phyloP scores from a whole-genome alignment of 495 filamentous ascomycete genomes.

The Hypoxylon rickii region DNA sequence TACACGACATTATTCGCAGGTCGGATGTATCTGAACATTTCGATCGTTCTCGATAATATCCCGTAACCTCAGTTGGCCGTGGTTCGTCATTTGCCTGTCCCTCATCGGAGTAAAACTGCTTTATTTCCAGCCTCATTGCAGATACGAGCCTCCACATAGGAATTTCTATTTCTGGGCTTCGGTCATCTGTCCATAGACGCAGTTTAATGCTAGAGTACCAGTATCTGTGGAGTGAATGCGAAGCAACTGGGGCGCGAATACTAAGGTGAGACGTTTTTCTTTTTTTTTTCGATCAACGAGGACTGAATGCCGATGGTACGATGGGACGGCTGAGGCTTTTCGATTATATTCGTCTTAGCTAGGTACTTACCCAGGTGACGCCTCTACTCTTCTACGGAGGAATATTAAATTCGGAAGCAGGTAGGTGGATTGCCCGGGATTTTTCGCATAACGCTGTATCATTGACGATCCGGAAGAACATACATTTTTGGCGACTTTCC shows the following conservation, averaged over 20 bases:
- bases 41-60: slow-evolving; percentile 5
- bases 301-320: too few relatives aligned
- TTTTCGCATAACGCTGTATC: slow-evolving; percentile 23
- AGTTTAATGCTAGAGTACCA: not conserved
- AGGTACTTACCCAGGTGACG: too few relatives aligned
- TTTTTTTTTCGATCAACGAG: too few relatives aligned
- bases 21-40: not conserved
- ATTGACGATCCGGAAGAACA: slow-evolving; percentile 20
- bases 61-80: not conserved
- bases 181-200: not conserved
- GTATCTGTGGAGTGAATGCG: slow-evolving; percentile 4
- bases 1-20: slow-evolving; percentile 16
- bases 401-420: slow-evolving; percentile 23
- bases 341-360: too few relatives aligned
- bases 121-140: slow-evolving; percentile 13
- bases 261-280: too few relatives aligned
- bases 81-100: not conserved
- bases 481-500: slow-evolving; percentile 13
- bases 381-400: slow-evolving; percentile 13
- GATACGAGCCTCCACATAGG: slow-evolving; percentile 14
- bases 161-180: slow-evolving; percentile 1
- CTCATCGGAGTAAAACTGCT: not conserved
- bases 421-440: slow-evolving; percentile 12
- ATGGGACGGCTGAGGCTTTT: too few relatives aligned
- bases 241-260: too few relatives aligned